These are phyloP conservation scores for Diaporthe eres DNA, from an alignment of 2,329 filamentous ascomycete genomes.

Conservation along the genomic window DNA sequence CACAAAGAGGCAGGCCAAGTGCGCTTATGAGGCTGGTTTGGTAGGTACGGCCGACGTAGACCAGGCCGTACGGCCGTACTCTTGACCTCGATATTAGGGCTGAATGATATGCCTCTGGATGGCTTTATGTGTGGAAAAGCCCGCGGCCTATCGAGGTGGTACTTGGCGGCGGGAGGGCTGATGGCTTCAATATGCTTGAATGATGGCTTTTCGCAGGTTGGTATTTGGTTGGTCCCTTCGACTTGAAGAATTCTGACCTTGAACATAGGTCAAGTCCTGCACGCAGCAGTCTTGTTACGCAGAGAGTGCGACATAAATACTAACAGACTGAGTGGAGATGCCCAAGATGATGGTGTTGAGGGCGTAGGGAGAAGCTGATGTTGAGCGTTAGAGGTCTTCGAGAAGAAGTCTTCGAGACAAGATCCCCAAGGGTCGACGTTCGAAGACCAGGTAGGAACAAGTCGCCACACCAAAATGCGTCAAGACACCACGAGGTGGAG, in stretches of 20 bases:
- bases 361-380: neutral
- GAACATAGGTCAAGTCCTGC: neutral
- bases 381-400: neutral
- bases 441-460: neutral
- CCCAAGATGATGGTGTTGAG: neutral
- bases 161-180: neutral
- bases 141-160: neutral
- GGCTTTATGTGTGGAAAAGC: neutral
- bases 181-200: neutral
- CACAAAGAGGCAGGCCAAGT: neutral
- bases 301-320: neutral
- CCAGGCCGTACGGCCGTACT: conserved; percentile 29
- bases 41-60: conserved; percentile 19
- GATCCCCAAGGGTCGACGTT: neutral
- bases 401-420: neutral
- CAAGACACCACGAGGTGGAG: neutral
- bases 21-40: conserved; percentile 21
- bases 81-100: neutral
- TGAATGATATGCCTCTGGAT: neutral
- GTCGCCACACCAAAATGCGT: neutral
- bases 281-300: neutral
- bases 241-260: neutral
- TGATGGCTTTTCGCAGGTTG: neutral
- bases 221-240: neutral
- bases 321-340: neutral